Conservation (phyloP, 2,329 filamentous ascomycete species). For the Mycogone perniciosa region DNA sequence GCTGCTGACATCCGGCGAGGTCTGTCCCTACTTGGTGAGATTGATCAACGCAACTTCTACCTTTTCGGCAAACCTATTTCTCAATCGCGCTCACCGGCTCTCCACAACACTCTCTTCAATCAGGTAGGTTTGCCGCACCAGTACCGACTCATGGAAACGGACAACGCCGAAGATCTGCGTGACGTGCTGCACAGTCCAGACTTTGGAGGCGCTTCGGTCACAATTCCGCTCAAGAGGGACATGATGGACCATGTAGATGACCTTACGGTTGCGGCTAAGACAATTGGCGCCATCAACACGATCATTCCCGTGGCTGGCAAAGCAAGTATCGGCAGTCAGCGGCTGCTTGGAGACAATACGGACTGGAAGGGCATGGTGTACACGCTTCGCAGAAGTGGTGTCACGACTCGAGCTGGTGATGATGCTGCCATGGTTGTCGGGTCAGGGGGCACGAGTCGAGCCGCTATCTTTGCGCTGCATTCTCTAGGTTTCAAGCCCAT, state of each 20-base stretch:
- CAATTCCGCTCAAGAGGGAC: constrained; percentile 89
- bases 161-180: constrained; percentile 52
- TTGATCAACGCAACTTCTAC: constrained; percentile 70
- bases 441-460: constrained; percentile 84
- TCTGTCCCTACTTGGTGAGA: constrained; percentile 70
- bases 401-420: constrained; percentile 32
- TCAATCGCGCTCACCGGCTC: constrained; percentile 74
- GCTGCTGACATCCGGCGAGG: constrained; percentile 80
- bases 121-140: constrained; percentile 73
- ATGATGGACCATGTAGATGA: constrained; percentile 76
- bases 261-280: constrained; percentile 68
- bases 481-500: constrained; percentile 79
- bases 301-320: constrained; percentile 56
- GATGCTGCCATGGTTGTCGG: constrained; percentile 73
- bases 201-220: constrained; percentile 92
- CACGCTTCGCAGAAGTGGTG: constrained; percentile 64
- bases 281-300: constrained; percentile 93
- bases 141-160: constrained; percentile 74
- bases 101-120: constrained; percentile 82
- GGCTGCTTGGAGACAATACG: constrained; percentile 81
- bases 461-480: constrained; percentile 82
- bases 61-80: constrained; percentile 83
- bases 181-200: constrained; percentile 60
- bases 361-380: constrained; percentile 92
- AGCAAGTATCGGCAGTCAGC: constrained; percentile 36